Evolutionary conservation across 345 rosid species (phyloP), one percentile per base, ranked within the genome.

Genomic region (Viola odorata): DNA sequence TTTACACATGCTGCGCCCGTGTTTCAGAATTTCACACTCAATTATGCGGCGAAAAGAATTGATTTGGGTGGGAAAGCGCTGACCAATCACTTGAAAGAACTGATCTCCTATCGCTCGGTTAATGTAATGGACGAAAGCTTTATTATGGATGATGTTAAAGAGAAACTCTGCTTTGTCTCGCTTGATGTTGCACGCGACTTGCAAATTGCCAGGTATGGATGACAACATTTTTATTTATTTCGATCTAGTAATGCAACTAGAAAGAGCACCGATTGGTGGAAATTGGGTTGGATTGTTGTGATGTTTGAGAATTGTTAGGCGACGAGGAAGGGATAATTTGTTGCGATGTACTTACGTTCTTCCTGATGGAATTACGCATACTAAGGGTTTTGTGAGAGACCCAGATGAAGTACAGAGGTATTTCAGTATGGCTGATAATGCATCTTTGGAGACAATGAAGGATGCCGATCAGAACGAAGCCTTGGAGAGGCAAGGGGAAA

Each of bases 51-150:
- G 8, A 89, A 81, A 77, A 85, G 96, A 74, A 85, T 86, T 47
- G 91, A 91, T 73, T 69, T 92, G 61, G 98, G 98, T 0, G 97
- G 97, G 3, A 92, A 92, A 75, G 98, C 96, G 6, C 74, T 89
- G 75, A 89, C 98, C 4, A 92, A 92, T 67, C 87, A 87, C 69
- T 69, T 92, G 76, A 92, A 92, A 71, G 98, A 89, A 66, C 55
- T 92, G 65, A 87, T 89, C 10, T 89, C 96, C 1, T 92, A 87
- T 69, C 82, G 97, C 12, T 62, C 91, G 3, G 65, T 92, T 6
- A 89, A 87, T 78, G 87, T 89, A 0, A 89, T 80, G 91, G 97
- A 92, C 41, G 90, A 92, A 67, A 85, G 85, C 58, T 88, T 89
- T 69, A 47, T 87, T 2, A 82, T 89, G 69, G 98, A 92, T 57